These are phyloP conservation scores for Penicillium ochrochloron DNA, from an alignment of 495 filamentous ascomycete species.

Conservation along the genomic window DNA sequence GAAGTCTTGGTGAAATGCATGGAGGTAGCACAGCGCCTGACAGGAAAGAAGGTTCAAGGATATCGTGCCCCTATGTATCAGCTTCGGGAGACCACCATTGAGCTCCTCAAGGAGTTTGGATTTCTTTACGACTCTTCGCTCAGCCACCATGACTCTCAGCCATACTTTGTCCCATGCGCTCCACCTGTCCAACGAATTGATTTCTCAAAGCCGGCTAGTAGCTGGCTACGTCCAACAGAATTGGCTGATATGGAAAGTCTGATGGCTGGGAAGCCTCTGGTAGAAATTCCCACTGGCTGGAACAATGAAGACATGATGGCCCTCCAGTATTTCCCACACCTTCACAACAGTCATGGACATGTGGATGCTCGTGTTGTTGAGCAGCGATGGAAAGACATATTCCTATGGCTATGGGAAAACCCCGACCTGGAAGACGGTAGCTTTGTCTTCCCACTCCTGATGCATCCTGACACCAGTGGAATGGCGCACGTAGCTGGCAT, in stretches of 20 bases:
- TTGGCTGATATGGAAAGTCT: background rate
- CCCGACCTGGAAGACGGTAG: background rate
- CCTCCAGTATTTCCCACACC: constrained; percentile 1
- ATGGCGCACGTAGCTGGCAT: background rate
- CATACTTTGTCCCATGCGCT: background rate
- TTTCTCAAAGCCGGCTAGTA: background rate
- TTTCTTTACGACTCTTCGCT: background rate
- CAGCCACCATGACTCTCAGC: background rate
- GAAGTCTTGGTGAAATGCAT: background rate
- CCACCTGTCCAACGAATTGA: background rate
- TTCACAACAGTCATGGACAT: background rate
- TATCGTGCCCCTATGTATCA: background rate
- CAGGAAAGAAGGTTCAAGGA: background rate
- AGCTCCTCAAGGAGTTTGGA: background rate
- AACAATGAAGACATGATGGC: constrained; percentile 2
- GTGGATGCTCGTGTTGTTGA: constrained; percentile 1
- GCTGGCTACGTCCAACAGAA: background rate
- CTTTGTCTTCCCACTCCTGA: background rate
- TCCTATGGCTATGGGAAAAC: background rate
- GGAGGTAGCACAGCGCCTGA: background rate
- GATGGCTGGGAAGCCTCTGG: background rate
- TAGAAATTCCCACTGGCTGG: background rate
- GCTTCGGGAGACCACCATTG: background rate
- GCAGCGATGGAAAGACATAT: background rate
- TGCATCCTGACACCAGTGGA: background rate